Evolutionary conservation across 495 filamentous ascomycete genomes (phyloP), one percentile per base, ranked within the genome.

Genomic region (Bacidia gigantensis): DNA sequence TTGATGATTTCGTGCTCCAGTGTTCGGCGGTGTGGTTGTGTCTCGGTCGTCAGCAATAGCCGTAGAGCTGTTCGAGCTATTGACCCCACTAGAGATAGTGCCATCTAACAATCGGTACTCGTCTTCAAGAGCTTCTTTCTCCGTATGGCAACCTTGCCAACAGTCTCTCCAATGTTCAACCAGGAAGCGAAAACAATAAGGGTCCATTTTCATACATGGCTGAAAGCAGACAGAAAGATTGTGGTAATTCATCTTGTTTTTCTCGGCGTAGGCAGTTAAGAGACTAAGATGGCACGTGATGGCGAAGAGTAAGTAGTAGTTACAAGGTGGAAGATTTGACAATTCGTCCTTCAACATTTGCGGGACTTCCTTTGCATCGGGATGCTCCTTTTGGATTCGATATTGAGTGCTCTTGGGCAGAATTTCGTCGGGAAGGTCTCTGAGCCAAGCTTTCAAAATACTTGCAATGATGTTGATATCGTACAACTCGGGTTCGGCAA

Each of bases 221-320:
- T 92, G 86, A 68, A 95, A 93, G 71, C 89, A 95, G 56, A 94
- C 89, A 68, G 85, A 89, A 1, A 95, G 77, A 56, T 94, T 94
- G 58, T 80, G 76, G 64, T 87, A 94, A 64, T 89, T 83, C 89
- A 95, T 95, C 71, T 89, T 90, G 72, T 93, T 95, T 65, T 84
- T 84, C 29, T 87, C 86, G 25, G 82, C 79, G 61, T 89, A 87
- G 0, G 83, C 84, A 54, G 89, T 83, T 12, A 95, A 78, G 2
- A 95, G 76, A 62, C 85, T 89, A 32, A 95, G 78, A 58, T 95
- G 89, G 64, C 89, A 94, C 26, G 89, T 95, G 57, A 94, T 92
- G 56, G 89, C 89, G 65, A 95, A 95, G 43, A 95, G 81, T 26
- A 95, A 84, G 60, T 95, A 94, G 67, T 95, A 95, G 67, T 95